These are phyloP conservation scores for Ciborinia camelliae DNA, from an alignment of 2,329 filamentous ascomycete species.

Conservation along the genomic window DNA sequence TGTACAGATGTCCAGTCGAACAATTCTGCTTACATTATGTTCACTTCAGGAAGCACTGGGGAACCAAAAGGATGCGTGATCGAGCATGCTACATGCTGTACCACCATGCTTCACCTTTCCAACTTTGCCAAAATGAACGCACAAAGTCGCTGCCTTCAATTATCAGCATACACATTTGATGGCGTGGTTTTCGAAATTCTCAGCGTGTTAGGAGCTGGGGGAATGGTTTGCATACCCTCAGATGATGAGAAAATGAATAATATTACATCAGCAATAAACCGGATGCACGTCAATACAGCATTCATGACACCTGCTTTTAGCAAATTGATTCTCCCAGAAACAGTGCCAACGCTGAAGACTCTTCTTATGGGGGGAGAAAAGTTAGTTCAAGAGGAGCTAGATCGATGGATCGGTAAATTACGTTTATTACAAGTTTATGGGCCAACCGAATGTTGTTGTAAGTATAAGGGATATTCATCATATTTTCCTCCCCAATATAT, in stretches of 20 bases:
- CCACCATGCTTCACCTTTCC: constrained; percentile 17
- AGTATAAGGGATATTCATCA: no score
- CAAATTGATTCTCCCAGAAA: constrained; percentile 79
- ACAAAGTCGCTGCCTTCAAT: constrained; percentile 25
- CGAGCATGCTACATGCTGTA: constrained; percentile 22
- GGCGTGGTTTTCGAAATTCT: constrained; percentile 26
- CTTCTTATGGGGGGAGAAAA: constrained; percentile 84
- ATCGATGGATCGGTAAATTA: constrained; percentile 39
- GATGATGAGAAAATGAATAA: constrained; percentile 27
- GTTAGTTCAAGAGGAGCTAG: constrained; percentile 56
- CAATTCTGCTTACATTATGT: constrained; percentile 23
- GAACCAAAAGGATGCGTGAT: constrained; percentile 29
- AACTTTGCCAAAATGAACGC: constrained; percentile 5
- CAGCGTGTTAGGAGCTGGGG: constrained; percentile 25
- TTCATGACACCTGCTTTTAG: constrained; percentile 27
- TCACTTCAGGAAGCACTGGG: constrained; percentile 32
- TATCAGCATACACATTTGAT: constrained; percentile 29
- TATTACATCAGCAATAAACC: constrained; percentile 22
- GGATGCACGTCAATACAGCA: constrained; percentile 25
- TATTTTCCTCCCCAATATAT: background rate
- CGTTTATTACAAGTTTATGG: constrained; percentile 58
- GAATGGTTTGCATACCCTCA: constrained; percentile 27
- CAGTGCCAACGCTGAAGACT: constrained; percentile 68
- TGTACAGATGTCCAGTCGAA: background rate
- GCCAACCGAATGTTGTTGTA: constrained; percentile 42